These are phyloP conservation scores for Erodium texanum DNA, from an alignment of 441 rosid genomes.

Conservation along the genomic window DNA sequence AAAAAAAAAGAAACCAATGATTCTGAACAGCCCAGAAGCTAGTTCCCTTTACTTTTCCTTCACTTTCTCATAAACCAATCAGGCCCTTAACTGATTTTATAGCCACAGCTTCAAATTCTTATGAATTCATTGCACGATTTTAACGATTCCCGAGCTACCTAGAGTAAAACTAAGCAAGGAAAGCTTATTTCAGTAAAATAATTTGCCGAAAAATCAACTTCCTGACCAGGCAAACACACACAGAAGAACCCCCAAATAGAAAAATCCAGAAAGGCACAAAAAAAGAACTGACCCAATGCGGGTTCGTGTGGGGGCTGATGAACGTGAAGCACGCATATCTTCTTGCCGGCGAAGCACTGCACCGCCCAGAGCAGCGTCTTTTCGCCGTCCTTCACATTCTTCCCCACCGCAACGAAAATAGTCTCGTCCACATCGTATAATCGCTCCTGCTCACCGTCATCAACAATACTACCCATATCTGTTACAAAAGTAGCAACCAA, in stretches of 20 bases:
- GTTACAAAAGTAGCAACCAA: background rate
- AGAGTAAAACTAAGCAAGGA: background rate
- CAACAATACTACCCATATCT: slow-evolving; percentile 38
- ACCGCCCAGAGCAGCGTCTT: slow-evolving; percentile 60
- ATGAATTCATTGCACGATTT: background rate
- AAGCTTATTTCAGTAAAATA: background rate
- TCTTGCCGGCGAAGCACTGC: slow-evolving; percentile 53
- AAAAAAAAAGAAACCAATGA: background rate
- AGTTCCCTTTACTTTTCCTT: background rate
- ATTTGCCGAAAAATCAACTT: background rate
- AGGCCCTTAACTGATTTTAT: background rate
- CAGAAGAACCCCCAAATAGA: background rate
- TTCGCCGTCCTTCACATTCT: slow-evolving; percentile 45
- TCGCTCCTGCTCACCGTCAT: slow-evolving; percentile 9
- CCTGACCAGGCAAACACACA: background rate
- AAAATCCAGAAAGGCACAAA: background rate
- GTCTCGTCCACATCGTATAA: slow-evolving; percentile 42
- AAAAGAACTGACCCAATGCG: slow-evolving; percentile 47
- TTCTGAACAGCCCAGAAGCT: background rate
- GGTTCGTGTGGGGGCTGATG: slow-evolving; percentile 37
- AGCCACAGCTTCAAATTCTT: background rate
- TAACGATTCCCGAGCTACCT: background rate
- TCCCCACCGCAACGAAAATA: slow-evolving; percentile 70
- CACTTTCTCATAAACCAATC: background rate
- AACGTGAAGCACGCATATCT: slow-evolving; percentile 69